Conservation (phyloP, 23 red algal genomes). For the Gracilaria vermiculophylla region DNA sequence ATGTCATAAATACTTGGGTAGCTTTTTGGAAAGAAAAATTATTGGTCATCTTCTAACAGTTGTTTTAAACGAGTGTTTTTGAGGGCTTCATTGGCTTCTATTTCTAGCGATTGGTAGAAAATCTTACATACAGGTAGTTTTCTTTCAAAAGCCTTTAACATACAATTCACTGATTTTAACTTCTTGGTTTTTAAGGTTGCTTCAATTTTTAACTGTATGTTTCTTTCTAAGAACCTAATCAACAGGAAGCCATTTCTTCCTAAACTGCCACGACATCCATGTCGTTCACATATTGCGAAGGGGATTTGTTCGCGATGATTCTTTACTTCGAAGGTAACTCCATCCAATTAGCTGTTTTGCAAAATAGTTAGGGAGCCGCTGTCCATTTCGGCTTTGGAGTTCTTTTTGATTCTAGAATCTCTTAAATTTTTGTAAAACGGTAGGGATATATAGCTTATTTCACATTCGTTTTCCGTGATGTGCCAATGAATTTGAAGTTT, state of each 20-base stretch:
- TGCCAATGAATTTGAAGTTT: neutral
- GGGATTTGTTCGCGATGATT: neutral
- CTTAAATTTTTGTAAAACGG: neutral
- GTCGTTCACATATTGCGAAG: neutral
- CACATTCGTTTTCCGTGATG: neutral
- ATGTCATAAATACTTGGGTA: constrained; percentile 7
- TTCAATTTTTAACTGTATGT: too few species aligned
- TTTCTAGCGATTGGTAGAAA: too few species aligned
- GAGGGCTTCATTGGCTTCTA: neutral
- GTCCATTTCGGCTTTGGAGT: neutral
- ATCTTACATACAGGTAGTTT: neutral
- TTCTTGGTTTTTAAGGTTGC: neutral
- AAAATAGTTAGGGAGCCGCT: neutral
- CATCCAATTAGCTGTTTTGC: neutral
- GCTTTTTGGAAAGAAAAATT: constrained; percentile 15
- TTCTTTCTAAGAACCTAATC: neutral
- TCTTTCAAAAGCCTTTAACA: neutral
- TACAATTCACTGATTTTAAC: neutral
- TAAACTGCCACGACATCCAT: constrained; percentile 17
- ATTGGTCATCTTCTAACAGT: neutral
- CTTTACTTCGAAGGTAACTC: neutral
- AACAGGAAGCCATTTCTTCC: neutral
- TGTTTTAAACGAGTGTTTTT: neutral
- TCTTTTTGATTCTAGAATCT: neutral
- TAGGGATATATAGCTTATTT: neutral